These are phyloP conservation scores for Nowakowskiella sp. DNA, from an alignment of 192 early-diverging fungal genomes.

Conservation along the genomic window DNA sequence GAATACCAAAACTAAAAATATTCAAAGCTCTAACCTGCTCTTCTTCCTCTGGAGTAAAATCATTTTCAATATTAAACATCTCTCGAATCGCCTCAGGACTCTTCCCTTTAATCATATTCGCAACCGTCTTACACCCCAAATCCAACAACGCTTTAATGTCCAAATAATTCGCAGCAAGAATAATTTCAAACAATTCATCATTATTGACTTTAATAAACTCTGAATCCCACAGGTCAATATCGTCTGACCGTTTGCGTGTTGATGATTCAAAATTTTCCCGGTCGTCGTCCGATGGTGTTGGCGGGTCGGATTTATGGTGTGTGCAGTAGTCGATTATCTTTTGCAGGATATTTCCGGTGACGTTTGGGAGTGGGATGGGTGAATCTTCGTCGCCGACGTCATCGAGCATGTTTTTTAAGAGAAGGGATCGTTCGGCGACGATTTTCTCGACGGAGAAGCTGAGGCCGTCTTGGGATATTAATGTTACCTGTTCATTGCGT, in stretches of 20 bases:
- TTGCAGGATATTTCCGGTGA: slow-evolving; percentile 36
- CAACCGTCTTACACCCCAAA: slow-evolving; percentile 96
- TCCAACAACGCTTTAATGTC: slow-evolving; percentile 96
- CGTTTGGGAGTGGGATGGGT: slow-evolving; percentile 51
- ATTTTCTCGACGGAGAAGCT: slow-evolving; percentile 48
- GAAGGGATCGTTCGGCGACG: slow-evolving; percentile 61
- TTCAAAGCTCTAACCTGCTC: slow-evolving; percentile 63
- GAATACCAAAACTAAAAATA: neutral
- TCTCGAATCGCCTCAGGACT: slow-evolving; percentile 83
- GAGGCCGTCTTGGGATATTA: slow-evolving; percentile 20
- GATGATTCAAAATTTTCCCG: slow-evolving; percentile 18
- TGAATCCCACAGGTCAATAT: slow-evolving; percentile 51
- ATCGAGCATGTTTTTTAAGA: slow-evolving; percentile 73
- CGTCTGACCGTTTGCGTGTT: slow-evolving; percentile 26
- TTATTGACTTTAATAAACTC: slow-evolving; percentile 50
- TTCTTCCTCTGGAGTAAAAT: slow-evolving; percentile 95
- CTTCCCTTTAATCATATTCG: slow-evolving; percentile 97
- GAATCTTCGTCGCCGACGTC: slow-evolving; percentile 59
- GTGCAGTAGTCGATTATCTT: slow-evolving; percentile 46
- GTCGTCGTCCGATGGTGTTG: slow-evolving; percentile 27
- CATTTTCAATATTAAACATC: slow-evolving; percentile 93
- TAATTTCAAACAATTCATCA: slow-evolving; percentile 50
- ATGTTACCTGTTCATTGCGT: neutral
- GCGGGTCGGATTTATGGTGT: slow-evolving; percentile 49
- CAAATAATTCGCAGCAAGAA: slow-evolving; percentile 81